phyloP scores from a whole-genome alignment of 139 green algal genomes.

The Yamagishiella unicocca region DNA sequence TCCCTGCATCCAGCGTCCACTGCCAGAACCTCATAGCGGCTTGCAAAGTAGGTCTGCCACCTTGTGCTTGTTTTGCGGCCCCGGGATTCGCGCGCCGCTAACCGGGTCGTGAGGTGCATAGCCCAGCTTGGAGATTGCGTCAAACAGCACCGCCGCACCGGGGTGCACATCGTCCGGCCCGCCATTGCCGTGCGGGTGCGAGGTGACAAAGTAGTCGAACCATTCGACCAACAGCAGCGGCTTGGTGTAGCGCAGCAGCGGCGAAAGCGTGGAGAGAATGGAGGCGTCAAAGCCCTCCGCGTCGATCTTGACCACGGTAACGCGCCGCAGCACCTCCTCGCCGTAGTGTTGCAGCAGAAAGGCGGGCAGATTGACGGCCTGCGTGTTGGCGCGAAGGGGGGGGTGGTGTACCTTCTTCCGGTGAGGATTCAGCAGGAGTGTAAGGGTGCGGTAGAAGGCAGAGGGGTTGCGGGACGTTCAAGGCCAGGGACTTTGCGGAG shows the following conservation, averaged over 20 bases:
- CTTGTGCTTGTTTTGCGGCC: constrained; percentile 23
- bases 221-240: neutral
- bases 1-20: too few relatives aligned
- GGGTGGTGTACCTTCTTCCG: too few relatives aligned
- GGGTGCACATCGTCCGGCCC: neutral
- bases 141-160: neutral
- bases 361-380: neutral
- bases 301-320: constrained; percentile 9
- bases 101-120: neutral
- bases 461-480: too few relatives aligned
- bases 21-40: too few relatives aligned
- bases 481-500: too few relatives aligned
- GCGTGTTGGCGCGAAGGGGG: too few relatives aligned
- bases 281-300: constrained; percentile 1
- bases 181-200: neutral
- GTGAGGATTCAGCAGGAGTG: too few relatives aligned
- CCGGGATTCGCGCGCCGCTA: neutral
- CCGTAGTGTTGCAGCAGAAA: neutral
- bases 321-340: neutral
- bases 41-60: constrained; percentile 4
- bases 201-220: constrained; percentile 12
- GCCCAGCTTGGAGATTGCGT: neutral
- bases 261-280: neutral
- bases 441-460: too few relatives aligned
- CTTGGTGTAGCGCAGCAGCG: neutral